These are phyloP conservation scores for Naegleria gruberi DNA, from an alignment of 208 protist genomes.

Conservation along the genomic window DNA sequence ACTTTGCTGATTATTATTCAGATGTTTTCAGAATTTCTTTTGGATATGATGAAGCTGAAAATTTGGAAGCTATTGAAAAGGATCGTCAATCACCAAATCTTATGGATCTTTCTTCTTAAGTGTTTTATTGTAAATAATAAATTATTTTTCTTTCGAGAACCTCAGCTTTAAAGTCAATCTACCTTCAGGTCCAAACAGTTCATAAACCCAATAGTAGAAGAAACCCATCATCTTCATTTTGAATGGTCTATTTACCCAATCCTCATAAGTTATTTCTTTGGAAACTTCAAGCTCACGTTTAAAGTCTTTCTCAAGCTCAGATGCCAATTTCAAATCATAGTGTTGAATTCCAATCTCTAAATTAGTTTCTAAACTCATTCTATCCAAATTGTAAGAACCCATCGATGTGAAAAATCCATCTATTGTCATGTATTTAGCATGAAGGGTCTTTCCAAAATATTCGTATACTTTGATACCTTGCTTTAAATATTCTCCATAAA, in stretches of 20 bases:
- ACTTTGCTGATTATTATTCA: conserved; percentile 43
- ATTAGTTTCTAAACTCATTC: background rate
- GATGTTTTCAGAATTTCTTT: conserved; percentile 47
- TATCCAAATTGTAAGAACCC: conserved; percentile 80
- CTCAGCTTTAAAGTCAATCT: background rate
- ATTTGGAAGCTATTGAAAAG: background rate
- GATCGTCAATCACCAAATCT: background rate
- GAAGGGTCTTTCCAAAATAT: conserved; percentile 71
- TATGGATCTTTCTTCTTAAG: background rate
- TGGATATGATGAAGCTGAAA: background rate
- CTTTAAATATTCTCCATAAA: conserved; percentile 60
- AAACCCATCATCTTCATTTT: background rate
- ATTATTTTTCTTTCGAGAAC: background rate
- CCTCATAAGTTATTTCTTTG: background rate
- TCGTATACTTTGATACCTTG: conserved; percentile 73
- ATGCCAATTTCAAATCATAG: background rate
- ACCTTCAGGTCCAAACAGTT: background rate
- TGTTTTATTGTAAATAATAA: background rate
- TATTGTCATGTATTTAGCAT: conserved; percentile 78
- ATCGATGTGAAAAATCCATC: conserved; percentile 76
- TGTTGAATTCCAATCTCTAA: background rate
- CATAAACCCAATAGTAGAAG: background rate
- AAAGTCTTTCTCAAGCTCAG: background rate
- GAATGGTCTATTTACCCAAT: background rate
- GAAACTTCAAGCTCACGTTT: background rate